Percentiles rank a stretch among this genome's conserved stretches.
phyloP scores from a whole-genome alignment of 2,329 filamentous ascomycete species.

The Exophiala spinifera region DNA sequence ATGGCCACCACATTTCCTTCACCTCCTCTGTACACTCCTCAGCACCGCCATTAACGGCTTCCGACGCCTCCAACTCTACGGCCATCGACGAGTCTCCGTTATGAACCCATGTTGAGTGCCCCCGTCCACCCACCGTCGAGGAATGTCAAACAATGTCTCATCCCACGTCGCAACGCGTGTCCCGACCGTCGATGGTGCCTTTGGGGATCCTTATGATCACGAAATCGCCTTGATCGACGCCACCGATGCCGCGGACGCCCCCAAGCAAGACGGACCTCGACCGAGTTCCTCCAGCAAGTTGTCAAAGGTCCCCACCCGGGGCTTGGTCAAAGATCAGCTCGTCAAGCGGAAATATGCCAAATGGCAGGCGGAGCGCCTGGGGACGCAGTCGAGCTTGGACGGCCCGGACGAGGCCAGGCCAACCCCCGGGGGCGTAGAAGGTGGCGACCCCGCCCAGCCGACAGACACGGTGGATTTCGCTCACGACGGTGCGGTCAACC shows the following conservation, averaged over 20 bases:
- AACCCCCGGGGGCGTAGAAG: neutral
- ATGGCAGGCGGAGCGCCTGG: slow-evolving; percentile 54
- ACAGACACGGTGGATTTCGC: slow-evolving; percentile 23
- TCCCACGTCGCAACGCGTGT: slow-evolving; percentile 17
- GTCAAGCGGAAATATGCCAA: slow-evolving; percentile 47
- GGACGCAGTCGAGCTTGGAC: slow-evolving; percentile 9
- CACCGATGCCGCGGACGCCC: slow-evolving; percentile 30
- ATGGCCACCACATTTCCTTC: neutral
- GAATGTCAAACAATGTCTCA: slow-evolving; percentile 25
- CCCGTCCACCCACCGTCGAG: neutral
- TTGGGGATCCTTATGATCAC: slow-evolving; percentile 25
- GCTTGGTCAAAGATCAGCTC: slow-evolving; percentile 40
- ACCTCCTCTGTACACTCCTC: neutral
- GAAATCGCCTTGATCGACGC: slow-evolving; percentile 40
- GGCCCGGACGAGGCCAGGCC: slow-evolving; percentile 2
- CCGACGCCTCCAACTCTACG: neutral
- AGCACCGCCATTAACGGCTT: neutral
- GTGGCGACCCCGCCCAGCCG: neutral
- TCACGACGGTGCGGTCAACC: neutral
- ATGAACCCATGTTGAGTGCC: neutral
- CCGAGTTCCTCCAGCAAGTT: slow-evolving; percentile 26
- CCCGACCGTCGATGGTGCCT: slow-evolving; percentile 21
- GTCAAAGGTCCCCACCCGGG: slow-evolving; percentile 33
- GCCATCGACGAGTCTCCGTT: neutral
- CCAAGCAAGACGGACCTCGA: slow-evolving; percentile 28